phyloP scores from a whole-genome alignment of 2,329 filamentous ascomycete genomes.

The Scedosporium dehoogii region DNA sequence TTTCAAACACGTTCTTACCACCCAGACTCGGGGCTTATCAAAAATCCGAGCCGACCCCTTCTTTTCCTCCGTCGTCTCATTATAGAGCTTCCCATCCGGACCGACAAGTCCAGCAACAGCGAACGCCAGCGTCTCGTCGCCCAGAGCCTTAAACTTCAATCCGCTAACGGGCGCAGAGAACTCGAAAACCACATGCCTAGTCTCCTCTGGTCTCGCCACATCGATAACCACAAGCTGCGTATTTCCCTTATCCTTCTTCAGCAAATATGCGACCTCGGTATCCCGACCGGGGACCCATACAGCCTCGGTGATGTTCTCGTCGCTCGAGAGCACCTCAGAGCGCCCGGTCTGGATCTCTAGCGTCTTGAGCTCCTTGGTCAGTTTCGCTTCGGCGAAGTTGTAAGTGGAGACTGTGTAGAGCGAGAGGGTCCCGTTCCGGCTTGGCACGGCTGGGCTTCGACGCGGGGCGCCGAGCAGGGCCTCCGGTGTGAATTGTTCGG shows the following conservation, averaged over 20 bases:
- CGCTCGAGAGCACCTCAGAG: conserved; percentile 16
- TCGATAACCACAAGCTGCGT: conserved; percentile 22
- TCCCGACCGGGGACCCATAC: conserved; percentile 23
- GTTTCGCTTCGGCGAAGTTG: conserved; percentile 20
- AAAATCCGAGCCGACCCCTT: conserved; percentile 15
- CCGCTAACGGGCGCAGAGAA: conserved; percentile 22
- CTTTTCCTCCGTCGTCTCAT: conserved; percentile 17
- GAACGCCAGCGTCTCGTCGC: conserved; percentile 24
- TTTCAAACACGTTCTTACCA: conserved; percentile 17
- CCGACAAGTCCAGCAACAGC: conserved; percentile 23
- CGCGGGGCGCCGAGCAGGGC: conserved; percentile 19
- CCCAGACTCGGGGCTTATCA: conserved; percentile 21
- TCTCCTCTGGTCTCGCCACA: conserved; percentile 12
- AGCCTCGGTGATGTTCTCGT: conserved; percentile 20
- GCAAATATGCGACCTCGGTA: conserved; percentile 23
- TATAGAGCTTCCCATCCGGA: conserved; percentile 21
- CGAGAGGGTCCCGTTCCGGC: conserved; percentile 27
- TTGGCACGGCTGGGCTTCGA: conserved; percentile 25
- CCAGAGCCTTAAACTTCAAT: conserved; percentile 23
- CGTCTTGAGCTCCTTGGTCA: conserved; percentile 21
- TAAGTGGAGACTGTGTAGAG: conserved; percentile 30
- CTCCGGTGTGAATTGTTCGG: conserved; percentile 20
- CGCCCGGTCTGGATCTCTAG: conserved; percentile 21
- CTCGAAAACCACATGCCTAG: conserved; percentile 17
- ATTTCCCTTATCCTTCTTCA: conserved; percentile 17